phyloP scores from a whole-genome alignment of 306 rosid species.

The peach (Prunus persica) region DNA sequence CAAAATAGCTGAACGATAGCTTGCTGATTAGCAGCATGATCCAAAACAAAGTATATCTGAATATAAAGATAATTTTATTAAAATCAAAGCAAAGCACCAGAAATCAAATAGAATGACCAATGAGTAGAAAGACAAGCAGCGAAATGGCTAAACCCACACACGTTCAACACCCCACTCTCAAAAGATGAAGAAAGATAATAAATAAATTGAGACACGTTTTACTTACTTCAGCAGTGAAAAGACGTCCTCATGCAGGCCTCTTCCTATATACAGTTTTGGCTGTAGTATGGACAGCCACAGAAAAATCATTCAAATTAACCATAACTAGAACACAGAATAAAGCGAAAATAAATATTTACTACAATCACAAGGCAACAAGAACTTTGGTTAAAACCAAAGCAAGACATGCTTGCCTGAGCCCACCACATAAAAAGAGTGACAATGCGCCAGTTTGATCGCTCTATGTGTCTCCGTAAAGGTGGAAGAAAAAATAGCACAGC shows the following conservation, averaged over 20 bases:
- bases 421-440: conserved; percentile 88
- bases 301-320: conserved; percentile 10
- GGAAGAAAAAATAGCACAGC: conserved; percentile 82
- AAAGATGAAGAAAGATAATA: conserved; percentile 11
- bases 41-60: conserved; percentile 94
- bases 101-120: conserved; percentile 10
- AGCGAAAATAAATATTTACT: neutral
- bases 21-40: conserved; percentile 86
- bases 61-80: conserved; percentile 22
- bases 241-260: conserved; percentile 89
- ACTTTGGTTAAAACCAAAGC: conserved; percentile 15
- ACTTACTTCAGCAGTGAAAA: conserved; percentile 81
- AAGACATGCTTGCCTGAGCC: conserved; percentile 76
- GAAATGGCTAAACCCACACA: neutral
- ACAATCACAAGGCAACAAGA: conserved; percentile 6
- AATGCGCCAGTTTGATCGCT: conserved; percentile 68
- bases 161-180: neutral
- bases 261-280: conserved; percentile 89
- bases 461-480: conserved; percentile 68
- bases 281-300: conserved; percentile 45
- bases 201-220: neutral
- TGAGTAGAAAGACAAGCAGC: conserved; percentile 3
- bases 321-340: conserved; percentile 5
- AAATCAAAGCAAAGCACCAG: conserved; percentile 8
- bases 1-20: conserved; percentile 94